Percentiles rank a stretch among this genome's conserved stretches.
Conservation (phyloP, 768 basidiomycete species). For the Pisolithus marmoratus region DNA sequence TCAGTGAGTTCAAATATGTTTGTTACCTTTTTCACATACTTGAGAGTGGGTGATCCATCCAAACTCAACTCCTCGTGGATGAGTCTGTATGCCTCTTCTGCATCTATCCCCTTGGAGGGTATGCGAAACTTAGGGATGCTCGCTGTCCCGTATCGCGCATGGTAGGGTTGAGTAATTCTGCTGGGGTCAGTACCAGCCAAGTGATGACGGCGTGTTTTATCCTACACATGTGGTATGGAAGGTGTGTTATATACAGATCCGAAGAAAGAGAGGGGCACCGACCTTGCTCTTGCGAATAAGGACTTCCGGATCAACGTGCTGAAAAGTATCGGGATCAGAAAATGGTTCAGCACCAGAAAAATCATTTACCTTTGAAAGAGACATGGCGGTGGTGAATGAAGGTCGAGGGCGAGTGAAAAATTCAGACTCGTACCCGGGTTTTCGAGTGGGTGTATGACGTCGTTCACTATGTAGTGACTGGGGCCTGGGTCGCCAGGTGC, state of each 20-base stretch:
- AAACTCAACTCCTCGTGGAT: constrained; percentile 60
- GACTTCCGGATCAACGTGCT: constrained; percentile 66
- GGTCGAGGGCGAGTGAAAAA: not conserved
- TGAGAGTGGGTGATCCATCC: constrained; percentile 52
- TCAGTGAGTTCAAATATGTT: not conserved
- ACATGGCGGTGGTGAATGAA: constrained; percentile 35
- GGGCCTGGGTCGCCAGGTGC: too few relatives aligned
- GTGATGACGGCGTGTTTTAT: constrained; percentile 36
- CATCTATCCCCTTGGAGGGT: constrained; percentile 54
- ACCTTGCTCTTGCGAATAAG: constrained; percentile 58
- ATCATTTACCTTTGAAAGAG: constrained; percentile 50
- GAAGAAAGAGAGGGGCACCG: constrained; percentile 5
- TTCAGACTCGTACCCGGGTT: too few relatives aligned
- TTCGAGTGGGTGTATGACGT: too few relatives aligned
- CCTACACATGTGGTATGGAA: constrained; percentile 26
- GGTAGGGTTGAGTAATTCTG: constrained; percentile 42
- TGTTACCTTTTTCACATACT: constrained; percentile 19
- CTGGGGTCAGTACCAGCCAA: constrained; percentile 32
- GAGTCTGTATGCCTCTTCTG: constrained; percentile 49
- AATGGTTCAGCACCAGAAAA: not conserved
- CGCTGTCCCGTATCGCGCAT: constrained; percentile 55
- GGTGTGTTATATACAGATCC: not conserved
- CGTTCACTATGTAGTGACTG: too few relatives aligned
- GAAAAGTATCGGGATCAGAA: not conserved
- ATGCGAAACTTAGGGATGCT: constrained; percentile 67